Base-by-base conservation (phyloP, 345 rosid species). In the Murraya paniculata region DNA sequence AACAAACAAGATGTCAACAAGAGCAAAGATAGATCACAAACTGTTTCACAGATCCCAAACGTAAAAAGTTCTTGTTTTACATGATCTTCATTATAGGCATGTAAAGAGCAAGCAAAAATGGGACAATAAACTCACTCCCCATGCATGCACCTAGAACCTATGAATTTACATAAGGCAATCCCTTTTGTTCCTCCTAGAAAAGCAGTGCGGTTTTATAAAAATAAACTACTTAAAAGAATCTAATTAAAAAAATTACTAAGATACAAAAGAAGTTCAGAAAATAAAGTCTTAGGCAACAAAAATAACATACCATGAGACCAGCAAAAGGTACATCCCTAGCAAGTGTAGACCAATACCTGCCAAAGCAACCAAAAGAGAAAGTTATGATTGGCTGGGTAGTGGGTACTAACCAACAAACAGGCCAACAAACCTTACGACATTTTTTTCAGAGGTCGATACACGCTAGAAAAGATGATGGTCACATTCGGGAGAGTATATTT, bases 301-400 rank as follows among this genome's bases (percentile, higher is more conserved):
- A 80, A 62, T 45, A 35, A 77, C 86, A 73, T 84, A 95, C 98
- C 98, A 95, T 93, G 62, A 95, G 90, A 79, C 98, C 98, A 65
- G 98, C 97, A 86, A 93, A 93, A 69, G 98, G 98, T 31, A 95
- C 93, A 88, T 95, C 98, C 87, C 98, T 91, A 33, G 93, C 98
- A 73, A 95, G 89, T 48, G 98, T 95, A 77, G 98, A 95, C 88
- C 93, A 79, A 81, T 91, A 95, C 79, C 98, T 95, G 86, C 77
- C 73, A 85, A 82, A 76, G 60, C 25, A 82, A 78, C 35, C 35
- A 60, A 35, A 66, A 70, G 48, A 77, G 59, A 74, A 70, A 72
- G 66, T 74, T 31, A 48, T 8, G 22, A 45, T 74, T 56, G 28
- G 68, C 70, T 24, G 33, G 39, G 36, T 22, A 45, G 60, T 16